Conservation (phyloP, 148 eudicot species). For the Persicaria maculosa region DNA sequence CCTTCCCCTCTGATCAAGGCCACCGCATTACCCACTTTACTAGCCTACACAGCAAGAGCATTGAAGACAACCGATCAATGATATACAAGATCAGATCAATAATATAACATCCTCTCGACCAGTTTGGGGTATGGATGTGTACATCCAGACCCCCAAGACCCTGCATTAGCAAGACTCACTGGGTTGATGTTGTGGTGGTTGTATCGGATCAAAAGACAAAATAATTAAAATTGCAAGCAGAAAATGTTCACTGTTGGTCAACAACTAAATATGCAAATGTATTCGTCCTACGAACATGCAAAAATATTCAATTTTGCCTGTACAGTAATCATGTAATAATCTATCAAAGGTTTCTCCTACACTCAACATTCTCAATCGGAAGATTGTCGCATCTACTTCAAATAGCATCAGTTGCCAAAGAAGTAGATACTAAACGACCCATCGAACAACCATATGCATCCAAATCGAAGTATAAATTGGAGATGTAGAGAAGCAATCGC, state of each 20-base stretch:
- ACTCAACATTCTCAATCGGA: too few relatives aligned
- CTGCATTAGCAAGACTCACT: too few relatives aligned
- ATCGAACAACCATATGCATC: neutral
- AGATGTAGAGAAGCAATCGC: too few relatives aligned
- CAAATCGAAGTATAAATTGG: too few relatives aligned
- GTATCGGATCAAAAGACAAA: too few relatives aligned
- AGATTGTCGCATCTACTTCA: too few relatives aligned
- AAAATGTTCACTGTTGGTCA: neutral
- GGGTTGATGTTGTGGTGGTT: too few relatives aligned
- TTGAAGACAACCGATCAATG: too few relatives aligned
- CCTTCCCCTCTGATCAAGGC: constrained; percentile 77
- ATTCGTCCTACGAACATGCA: neutral
- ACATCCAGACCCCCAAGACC: too few relatives aligned
- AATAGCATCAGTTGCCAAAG: neutral
- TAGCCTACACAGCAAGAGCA: constrained; percentile 28
- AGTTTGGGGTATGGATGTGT: too few relatives aligned
- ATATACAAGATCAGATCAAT: too few relatives aligned
- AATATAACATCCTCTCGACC: too few relatives aligned
- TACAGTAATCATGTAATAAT: neutral
- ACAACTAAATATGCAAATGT: neutral
- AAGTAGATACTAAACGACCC: neutral
- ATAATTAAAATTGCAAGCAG: constrained; percentile 7
- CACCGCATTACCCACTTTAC: constrained; percentile 71
- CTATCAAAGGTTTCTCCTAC: neutral
- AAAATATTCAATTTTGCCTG: neutral